Conservation (phyloP, 805 yeast genomes). For the Wickerhamiella occidentalis region DNA sequence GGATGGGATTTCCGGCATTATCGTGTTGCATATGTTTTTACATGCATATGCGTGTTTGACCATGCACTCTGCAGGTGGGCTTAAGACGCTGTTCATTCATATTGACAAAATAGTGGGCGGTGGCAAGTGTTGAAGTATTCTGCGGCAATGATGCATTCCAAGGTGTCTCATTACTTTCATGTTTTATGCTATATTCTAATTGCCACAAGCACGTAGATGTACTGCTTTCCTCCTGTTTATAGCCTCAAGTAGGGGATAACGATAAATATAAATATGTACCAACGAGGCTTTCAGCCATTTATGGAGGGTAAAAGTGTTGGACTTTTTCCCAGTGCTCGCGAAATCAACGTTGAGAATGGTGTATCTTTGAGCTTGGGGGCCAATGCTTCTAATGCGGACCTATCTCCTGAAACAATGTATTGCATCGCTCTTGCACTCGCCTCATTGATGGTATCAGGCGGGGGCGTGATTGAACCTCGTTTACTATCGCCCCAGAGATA, state of each 20-base stretch:
- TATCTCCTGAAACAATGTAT: conserved; percentile 2
- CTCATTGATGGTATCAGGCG: conserved; percentile 1
- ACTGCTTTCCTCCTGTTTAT: too few species aligned
- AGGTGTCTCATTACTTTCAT: too few species aligned
- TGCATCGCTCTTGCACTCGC: conserved; percentile 9
- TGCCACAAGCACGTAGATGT: too few species aligned
- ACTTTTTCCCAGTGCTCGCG: not conserved
- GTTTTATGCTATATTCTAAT: too few species aligned
- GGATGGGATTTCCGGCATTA: not conserved
- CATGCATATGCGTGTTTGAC: not conserved
- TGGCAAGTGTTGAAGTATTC: too few species aligned
- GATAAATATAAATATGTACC: not conserved
- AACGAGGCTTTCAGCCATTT: not conserved
- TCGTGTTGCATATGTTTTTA: not conserved
- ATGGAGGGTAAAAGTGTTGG: not conserved
- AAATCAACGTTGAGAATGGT: conserved; percentile 4
- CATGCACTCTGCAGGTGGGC: not conserved
- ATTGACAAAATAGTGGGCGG: too few species aligned
- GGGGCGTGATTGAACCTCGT: conserved; percentile 1
- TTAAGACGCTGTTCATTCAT: too few species aligned
- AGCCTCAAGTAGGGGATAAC: not conserved
- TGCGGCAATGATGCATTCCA: too few species aligned
- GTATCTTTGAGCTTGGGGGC: conserved; percentile 7
- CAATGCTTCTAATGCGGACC: not conserved
- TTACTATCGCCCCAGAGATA: conserved; percentile 8